Conservation (phyloP, 1,284 basidiomycete genomes). For the Heterobasidion annosum region DNA sequence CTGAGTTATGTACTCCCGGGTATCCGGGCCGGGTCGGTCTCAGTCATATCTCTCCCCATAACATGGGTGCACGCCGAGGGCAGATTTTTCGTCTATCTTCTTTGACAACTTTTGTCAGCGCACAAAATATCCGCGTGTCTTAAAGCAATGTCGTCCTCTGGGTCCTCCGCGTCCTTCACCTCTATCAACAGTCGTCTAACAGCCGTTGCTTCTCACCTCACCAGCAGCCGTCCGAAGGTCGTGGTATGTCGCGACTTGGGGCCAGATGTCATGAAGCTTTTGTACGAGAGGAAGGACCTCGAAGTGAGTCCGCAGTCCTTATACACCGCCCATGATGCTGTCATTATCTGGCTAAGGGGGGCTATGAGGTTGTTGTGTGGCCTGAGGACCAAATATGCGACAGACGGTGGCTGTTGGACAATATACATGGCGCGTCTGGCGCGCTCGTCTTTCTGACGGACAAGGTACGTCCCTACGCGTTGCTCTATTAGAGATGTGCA, state of each 20-base stretch:
- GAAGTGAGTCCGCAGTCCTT: constrained; percentile 32
- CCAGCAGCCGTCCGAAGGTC: constrained; percentile 32
- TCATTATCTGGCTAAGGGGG: neutral
- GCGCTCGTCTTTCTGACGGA: constrained; percentile 67
- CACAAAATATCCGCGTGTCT: too few relatives aligned
- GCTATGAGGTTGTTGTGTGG: constrained; percentile 57
- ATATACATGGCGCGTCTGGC: constrained; percentile 58
- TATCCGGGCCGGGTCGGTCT: too few relatives aligned
- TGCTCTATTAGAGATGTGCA: neutral
- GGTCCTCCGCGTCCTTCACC: constrained; percentile 1
- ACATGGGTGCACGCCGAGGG: too few relatives aligned
- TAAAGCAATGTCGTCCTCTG: neutral
- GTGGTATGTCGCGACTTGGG: constrained; percentile 66
- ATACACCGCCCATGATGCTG: neutral
- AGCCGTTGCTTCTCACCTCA: constrained; percentile 20
- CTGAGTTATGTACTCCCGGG: too few relatives aligned
- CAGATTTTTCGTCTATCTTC: too few relatives aligned
- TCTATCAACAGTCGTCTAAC: constrained; percentile 21
- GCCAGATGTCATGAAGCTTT: constrained; percentile 58
- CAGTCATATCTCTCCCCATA: too few relatives aligned
- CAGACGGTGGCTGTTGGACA: constrained; percentile 73
- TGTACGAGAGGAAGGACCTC: constrained; percentile 40
- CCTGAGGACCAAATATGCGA: constrained; percentile 56
- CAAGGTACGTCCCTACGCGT: constrained; percentile 34
- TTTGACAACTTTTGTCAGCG: too few relatives aligned